Base-by-base conservation (phyloP, 371 early-diverging fungal species). In the Mortierella sp. region DNA sequence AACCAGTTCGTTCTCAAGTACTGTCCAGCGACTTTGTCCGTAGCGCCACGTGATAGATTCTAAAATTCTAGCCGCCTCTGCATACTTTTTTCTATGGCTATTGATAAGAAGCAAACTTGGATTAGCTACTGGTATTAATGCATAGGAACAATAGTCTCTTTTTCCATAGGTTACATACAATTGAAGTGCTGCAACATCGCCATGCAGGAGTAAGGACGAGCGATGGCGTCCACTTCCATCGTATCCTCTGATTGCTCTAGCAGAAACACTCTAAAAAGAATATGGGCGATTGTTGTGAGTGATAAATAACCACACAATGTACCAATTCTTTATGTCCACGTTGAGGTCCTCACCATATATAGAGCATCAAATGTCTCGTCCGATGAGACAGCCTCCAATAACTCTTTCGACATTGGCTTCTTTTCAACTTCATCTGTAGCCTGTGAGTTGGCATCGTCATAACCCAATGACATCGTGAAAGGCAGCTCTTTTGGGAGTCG, bases 181-280 rank as follows among this genome's bases (percentile, higher is more conserved):
- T 83, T 93, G 90, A 12, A 94, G 76, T 3, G 90, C 88, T 0
- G 96, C 95, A 58, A 95, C 90, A 70, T 95, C 95, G 3, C 92
- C 90, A 64, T 92, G 92, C 16, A 94, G 80, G 18, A 90, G 87
- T 24, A 90, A 64, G 0, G 90, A 90, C 0, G 93, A 90, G 62
- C 92, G 87, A 37, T 86, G 79, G 40, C 94, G 88, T 24, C 86
- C 83, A 70, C 92, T 89, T 2, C 85, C 84, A 72, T 94, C 93
- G 68, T 90, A 95, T 52, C 93, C 87, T 64, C 90, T 92, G 64
- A 93, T 90, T 0, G 93, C 92, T 60, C 93, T 84, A 5, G 77
- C 83, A 22, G 83, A 76, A 16, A 81, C 83, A 43, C 73, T 76
- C 73, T 77, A 63, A 35, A 39, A 62, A 49, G 12, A 16, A 28